Percentiles rank a stretch among this genome's conserved stretches.
phyloP scores from a whole-genome alignment of 306 rosid genomes.

The Cucumis melo region DNA sequence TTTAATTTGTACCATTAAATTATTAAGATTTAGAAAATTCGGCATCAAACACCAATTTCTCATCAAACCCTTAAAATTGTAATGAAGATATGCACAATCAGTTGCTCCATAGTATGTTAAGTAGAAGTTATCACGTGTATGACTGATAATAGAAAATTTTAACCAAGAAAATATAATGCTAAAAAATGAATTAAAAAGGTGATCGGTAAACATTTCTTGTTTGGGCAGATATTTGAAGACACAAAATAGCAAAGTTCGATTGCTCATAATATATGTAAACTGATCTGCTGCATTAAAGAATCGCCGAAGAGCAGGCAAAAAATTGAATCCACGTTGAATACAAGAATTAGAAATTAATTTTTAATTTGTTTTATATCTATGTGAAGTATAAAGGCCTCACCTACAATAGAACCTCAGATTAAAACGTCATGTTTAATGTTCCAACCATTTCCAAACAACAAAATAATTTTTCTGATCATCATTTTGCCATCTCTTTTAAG shows the following conservation, averaged over 20 bases:
- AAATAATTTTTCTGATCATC: background rate
- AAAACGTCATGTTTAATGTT: background rate
- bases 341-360: background rate
- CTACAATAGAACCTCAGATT: background rate
- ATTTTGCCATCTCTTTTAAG: background rate
- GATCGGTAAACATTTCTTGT: background rate
- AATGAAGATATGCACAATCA: background rate
- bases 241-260: background rate
- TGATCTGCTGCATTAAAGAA: background rate
- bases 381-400: background rate
- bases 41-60: background rate
- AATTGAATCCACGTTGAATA: background rate
- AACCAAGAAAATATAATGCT: background rate
- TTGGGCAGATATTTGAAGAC: background rate
- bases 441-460: background rate
- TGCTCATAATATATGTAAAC: background rate
- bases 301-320: background rate
- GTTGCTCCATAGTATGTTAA: background rate
- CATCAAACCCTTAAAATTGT: background rate
- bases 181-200: background rate
- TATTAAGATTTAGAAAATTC: background rate
- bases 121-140: background rate
- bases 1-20: background rate
- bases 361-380: background rate
- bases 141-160: background rate